Percentiles rank a stretch among this genome's conserved stretches.
These are phyloP conservation scores for Dissophora globulifera DNA, from an alignment of 192 early-diverging fungal genomes.

Conservation along the genomic window DNA sequence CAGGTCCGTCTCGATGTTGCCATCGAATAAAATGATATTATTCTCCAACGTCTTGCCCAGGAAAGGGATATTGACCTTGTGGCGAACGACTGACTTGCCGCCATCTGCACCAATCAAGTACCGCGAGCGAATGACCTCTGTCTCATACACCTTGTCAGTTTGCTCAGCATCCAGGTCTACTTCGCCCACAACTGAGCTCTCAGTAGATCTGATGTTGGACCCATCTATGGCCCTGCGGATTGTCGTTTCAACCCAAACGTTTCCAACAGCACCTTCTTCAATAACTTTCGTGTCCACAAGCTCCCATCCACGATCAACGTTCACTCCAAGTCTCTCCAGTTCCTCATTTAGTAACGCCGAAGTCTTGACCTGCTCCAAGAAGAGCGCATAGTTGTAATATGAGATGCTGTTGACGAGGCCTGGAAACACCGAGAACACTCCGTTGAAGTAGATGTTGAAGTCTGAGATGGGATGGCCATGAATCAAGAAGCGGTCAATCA, in stretches of 20 bases:
- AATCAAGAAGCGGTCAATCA: conserved; percentile 33
- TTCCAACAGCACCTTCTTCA: conserved; percentile 1
- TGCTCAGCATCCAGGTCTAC: conserved; percentile 38
- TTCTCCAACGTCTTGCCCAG: conserved; percentile 29
- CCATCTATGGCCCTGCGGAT: conserved; percentile 37
- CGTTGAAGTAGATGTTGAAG: conserved; percentile 38
- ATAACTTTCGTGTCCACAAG: conserved; percentile 46
- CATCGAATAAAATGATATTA: conserved; percentile 40
- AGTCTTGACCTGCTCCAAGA: conserved; percentile 37
- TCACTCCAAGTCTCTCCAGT: conserved; percentile 15
- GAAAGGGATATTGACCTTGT: conserved; percentile 44
- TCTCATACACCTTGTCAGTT: conserved; percentile 22
- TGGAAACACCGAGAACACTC: conserved; percentile 9
- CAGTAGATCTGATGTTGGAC: conserved; percentile 12
- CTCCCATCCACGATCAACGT: conserved; percentile 45
- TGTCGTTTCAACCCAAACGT: conserved; percentile 33
- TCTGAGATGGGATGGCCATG: conserved; percentile 32
- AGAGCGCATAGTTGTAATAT: conserved; percentile 47
- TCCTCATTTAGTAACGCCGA: conserved; percentile 20
- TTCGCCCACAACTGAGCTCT: conserved; percentile 26
- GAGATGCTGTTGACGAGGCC: conserved; percentile 39
- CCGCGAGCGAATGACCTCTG: conserved; percentile 13
- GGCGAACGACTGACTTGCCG: conserved; percentile 44
- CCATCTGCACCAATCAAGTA: conserved; percentile 51
- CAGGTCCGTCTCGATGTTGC: conserved; percentile 27